phyloP scores from a whole-genome alignment of 345 rosid genomes.

The Erodium maritimum region DNA sequence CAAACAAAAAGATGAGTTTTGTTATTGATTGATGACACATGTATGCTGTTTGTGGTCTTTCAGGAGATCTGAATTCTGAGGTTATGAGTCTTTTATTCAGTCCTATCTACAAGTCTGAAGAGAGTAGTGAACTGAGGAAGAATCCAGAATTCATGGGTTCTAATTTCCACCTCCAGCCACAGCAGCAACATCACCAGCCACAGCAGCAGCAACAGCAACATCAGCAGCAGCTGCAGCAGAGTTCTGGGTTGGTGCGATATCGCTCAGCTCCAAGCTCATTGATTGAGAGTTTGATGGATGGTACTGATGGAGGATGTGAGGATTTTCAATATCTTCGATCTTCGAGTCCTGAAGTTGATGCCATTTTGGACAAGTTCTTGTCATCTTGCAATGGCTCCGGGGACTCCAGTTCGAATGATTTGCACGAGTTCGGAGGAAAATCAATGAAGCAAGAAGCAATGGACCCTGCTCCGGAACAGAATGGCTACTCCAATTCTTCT shows the following conservation, averaged over 20 bases:
- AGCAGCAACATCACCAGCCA: conserved; percentile 13
- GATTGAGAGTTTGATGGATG: conserved; percentile 20
- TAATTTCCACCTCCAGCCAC: conserved; percentile 11
- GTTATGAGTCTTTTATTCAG: conserved; percentile 34
- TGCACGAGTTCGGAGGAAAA: conserved; percentile 26
- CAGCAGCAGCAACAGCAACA: conserved; percentile 16
- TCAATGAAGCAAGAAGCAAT: conserved; percentile 27
- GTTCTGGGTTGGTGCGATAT: conserved; percentile 21
- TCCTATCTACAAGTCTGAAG: conserved; percentile 18
- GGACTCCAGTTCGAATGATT: conserved; percentile 17
- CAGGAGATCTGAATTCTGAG: background rate
- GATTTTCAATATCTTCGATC: conserved; percentile 22
- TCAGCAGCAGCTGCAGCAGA: conserved; percentile 16
- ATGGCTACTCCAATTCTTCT: conserved; percentile 13
- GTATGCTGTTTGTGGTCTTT: background rate
- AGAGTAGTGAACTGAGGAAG: conserved; percentile 29
- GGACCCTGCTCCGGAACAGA: conserved; percentile 11
- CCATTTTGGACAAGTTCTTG: conserved; percentile 22
- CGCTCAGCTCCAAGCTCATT: conserved; percentile 39
- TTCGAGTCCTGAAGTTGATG: conserved; percentile 38
- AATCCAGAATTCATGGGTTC: conserved; percentile 28
- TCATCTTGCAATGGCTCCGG: conserved; percentile 16
- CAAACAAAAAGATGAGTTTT: background rate
- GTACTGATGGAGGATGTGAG: conserved; percentile 10
- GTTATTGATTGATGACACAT: background rate